Evolutionary conservation across 1,284 basidiomycete species (phyloP).

Genomic region (Rhodotorula sp.): DNA sequence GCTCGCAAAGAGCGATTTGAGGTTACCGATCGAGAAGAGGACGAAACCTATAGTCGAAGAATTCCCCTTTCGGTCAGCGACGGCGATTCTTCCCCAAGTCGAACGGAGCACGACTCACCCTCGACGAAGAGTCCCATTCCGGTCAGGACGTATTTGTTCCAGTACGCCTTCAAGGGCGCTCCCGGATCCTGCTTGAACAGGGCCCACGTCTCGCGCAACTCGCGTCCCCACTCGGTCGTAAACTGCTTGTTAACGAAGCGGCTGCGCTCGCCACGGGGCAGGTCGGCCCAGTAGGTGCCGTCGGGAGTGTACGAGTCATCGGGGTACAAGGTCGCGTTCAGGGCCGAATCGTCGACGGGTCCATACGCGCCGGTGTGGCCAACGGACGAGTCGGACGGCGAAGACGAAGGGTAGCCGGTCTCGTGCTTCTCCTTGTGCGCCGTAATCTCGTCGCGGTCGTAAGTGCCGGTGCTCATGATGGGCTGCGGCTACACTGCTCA

Average conservation of each 20-base stretch:
- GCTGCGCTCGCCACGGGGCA: constrained; percentile 45
- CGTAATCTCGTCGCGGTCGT: not conserved
- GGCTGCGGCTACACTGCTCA: no score
- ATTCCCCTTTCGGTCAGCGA: not conserved
- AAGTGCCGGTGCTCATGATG: no score
- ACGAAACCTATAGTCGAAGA: constrained; percentile 50
- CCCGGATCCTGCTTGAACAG: constrained; percentile 57
- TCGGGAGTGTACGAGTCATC: constrained; percentile 40
- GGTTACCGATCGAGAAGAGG: constrained; percentile 58
- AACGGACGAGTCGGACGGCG: not conserved
- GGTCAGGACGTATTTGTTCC: constrained; percentile 54
- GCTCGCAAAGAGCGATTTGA: constrained; percentile 53
- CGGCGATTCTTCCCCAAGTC: no score
- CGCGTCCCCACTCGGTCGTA: constrained; percentile 52
- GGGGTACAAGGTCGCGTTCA: constrained; percentile 38
- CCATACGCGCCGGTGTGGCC: not conserved
- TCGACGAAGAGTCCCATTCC: constrained; percentile 48
- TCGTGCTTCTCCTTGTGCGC: constrained; percentile 5
- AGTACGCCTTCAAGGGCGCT: constrained; percentile 54
- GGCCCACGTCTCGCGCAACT: constrained; percentile 51
- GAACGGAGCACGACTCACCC: not conserved
- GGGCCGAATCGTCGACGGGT: constrained; percentile 8
- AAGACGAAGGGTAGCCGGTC: not conserved
- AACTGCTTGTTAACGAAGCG: constrained; percentile 53
- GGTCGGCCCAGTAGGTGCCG: constrained; percentile 50